Conservation (phyloP, 2,329 filamentous ascomycete species). For the Aureobasidium subglaciale region DNA sequence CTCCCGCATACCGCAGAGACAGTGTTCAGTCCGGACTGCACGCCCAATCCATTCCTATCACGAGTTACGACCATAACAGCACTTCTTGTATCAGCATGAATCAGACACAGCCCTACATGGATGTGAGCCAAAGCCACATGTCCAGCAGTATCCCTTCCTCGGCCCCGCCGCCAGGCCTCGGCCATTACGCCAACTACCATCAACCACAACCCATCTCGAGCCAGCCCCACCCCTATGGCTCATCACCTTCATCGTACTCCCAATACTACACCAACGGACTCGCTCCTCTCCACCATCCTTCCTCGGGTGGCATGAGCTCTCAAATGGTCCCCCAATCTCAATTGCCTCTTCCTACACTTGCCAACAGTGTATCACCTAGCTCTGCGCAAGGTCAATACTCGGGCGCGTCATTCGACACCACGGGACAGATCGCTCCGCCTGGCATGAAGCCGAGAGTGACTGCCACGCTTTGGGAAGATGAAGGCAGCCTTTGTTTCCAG, state of each 20-base stretch:
- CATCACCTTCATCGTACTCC: constrained; percentile 66
- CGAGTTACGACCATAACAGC: constrained; percentile 19
- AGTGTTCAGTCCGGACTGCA: constrained; percentile 18
- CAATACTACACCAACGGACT: constrained; percentile 75
- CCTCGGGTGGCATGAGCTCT: constrained; percentile 62
- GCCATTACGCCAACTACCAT: constrained; percentile 66
- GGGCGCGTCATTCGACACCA: constrained; percentile 56
- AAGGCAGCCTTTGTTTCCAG: constrained; percentile 95
- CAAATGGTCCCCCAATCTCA: constrained; percentile 63
- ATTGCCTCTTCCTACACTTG: constrained; percentile 48
- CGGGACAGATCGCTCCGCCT: constrained; percentile 84
- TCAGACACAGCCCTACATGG: constrained; percentile 73
- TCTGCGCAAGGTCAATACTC: constrained; percentile 26
- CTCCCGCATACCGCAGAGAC: constrained; percentile 31
- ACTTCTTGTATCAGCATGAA: constrained; percentile 62
- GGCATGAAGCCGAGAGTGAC: constrained; percentile 96
- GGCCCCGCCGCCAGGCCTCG: constrained; percentile 59
- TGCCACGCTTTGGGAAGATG: constrained; percentile 95
- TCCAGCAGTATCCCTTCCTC: constrained; percentile 12
- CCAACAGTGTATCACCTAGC: constrained; percentile 16
- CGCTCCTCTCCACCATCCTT: constrained; percentile 69
- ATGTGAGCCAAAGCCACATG: constrained; percentile 36
- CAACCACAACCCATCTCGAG: constrained; percentile 51
- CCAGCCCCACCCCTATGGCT: constrained; percentile 25
- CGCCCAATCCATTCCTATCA: constrained; percentile 13